A percentile compares a stretch with the other conserved stretches of the same genome.
Conservation (phyloP, 2,329 filamentous ascomycete species). For the Fusarium sarcochroum region DNA sequence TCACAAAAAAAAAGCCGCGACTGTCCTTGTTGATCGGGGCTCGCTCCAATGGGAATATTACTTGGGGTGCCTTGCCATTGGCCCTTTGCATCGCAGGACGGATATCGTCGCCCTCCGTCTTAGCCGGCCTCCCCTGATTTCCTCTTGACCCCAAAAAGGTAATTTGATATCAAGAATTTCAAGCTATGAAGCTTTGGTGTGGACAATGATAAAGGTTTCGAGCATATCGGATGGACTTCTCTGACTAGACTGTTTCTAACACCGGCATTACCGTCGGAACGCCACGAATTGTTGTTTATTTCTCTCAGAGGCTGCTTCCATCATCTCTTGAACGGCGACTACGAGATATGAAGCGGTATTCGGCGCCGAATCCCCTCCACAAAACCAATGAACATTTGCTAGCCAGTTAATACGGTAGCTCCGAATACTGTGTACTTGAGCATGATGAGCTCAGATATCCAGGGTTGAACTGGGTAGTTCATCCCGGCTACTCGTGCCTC, state of each 20-base stretch:
- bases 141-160: slow-evolving; percentile 23
- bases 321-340: not conserved
- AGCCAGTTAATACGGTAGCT: not conserved
- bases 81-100: slow-evolving; percentile 7
- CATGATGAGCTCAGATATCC: not conserved
- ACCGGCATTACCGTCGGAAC: slow-evolving; percentile 7
- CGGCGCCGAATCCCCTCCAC: not conserved
- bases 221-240: slow-evolving; percentile 11
- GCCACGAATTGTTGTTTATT: slow-evolving; percentile 6
- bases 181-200: slow-evolving; percentile 5
- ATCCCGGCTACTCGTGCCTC: slow-evolving; percentile 8
- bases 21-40: slow-evolving; percentile 31
- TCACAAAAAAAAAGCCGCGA: slow-evolving; percentile 33
- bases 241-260: slow-evolving; percentile 1
- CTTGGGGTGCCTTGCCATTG: slow-evolving; percentile 39
- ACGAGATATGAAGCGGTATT: slow-evolving; percentile 7
- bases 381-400: not conserved
- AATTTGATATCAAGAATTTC: slow-evolving; percentile 31
- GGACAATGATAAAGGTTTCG: slow-evolving; percentile 22
- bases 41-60: slow-evolving; percentile 36
- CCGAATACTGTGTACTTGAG: slow-evolving; percentile 15
- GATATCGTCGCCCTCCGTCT: slow-evolving; percentile 39
- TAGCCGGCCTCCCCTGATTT: slow-evolving; percentile 37
- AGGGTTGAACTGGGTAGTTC: not conserved
- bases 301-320: slow-evolving; percentile 12